phyloP scores from a whole-genome alignment of 2,329 filamentous ascomycete genomes.

The Aspergillus caelatus region DNA sequence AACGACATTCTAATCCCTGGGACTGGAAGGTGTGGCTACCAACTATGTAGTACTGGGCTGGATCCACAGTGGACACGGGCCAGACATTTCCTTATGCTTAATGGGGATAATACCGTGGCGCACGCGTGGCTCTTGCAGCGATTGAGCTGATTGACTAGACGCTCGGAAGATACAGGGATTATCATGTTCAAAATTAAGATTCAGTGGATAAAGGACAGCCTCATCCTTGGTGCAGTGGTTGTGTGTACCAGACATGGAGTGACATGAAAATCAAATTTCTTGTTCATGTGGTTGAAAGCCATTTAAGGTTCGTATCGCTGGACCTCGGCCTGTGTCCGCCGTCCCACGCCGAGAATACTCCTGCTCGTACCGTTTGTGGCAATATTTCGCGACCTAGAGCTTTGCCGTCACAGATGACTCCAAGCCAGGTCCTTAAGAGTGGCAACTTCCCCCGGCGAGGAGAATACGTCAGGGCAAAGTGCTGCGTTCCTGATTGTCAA shows the following conservation, averaged over 20 bases:
- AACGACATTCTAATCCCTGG: not conserved
- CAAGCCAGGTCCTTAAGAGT: not conserved
- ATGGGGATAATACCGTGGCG: not conserved
- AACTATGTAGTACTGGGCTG: not conserved
- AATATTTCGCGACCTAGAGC: not conserved
- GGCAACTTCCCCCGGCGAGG: not conserved
- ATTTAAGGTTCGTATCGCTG: not conserved
- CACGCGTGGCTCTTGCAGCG: constrained; percentile 7
- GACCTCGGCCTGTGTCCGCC: not conserved
- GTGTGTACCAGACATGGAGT: not conserved
- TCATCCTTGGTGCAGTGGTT: not conserved
- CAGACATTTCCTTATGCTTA: not conserved
- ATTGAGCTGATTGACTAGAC: constrained; percentile 3
- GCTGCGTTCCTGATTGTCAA: not conserved
- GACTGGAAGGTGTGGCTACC: not conserved
- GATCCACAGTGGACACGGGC: not conserved
- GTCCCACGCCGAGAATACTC: not conserved
- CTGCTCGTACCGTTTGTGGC: not conserved
- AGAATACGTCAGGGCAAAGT: not conserved
- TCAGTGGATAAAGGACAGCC: not conserved
- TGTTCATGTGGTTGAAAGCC: not conserved
- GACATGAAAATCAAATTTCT: not conserved
- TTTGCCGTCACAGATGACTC: not conserved
- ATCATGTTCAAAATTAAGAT: not conserved
- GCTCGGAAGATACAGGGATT: too few species aligned